phyloP scores from a whole-genome alignment of 768 basidiomycete species.

The Xerocomus brunneocitrinus region DNA sequence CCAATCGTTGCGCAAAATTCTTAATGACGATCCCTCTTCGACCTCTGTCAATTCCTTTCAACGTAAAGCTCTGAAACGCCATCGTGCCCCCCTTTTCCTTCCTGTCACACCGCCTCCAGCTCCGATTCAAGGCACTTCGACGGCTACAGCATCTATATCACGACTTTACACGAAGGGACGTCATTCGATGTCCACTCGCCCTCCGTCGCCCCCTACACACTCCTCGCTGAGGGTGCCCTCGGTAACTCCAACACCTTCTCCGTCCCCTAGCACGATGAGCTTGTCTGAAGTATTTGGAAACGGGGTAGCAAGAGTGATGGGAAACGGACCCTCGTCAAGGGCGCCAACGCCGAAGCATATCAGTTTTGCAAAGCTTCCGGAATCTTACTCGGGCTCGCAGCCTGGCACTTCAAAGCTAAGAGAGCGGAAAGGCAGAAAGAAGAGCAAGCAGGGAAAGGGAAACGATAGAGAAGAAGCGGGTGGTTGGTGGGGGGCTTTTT shows the following conservation, averaged over 20 bases:
- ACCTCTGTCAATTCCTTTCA: conserved; percentile 17
- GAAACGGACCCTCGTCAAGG: conserved; percentile 46
- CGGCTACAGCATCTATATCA: conserved; percentile 73
- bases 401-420: conserved; percentile 34
- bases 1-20: conserved; percentile 63
- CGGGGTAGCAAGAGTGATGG: conserved; percentile 26
- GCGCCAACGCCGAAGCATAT: conserved; percentile 69
- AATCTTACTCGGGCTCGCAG: conserved; percentile 48
- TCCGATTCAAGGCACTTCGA: conserved; percentile 58
- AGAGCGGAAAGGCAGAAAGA: conserved; percentile 28
- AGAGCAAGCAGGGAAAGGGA: conserved; percentile 32
- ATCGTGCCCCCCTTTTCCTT: conserved; percentile 28
- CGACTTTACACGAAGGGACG: conserved; percentile 64
- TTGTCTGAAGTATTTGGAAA: conserved; percentile 27
- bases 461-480: conserved; percentile 25
- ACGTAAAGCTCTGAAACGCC: conserved; percentile 9
- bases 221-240: conserved; percentile 41
- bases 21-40: conserved; percentile 46
- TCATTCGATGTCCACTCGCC: conserved; percentile 57
- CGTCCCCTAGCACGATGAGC: conserved; percentile 31
- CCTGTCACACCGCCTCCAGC: conserved; percentile 45
- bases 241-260: conserved; percentile 34
- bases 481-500: conserved; percentile 24
- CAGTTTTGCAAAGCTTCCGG: conserved; percentile 71
- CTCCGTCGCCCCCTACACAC: conserved; percentile 55